Evolutionary conservation across 495 filamentous ascomycete species (phyloP).

Genomic region (Talaromyces proteolyticus): DNA sequence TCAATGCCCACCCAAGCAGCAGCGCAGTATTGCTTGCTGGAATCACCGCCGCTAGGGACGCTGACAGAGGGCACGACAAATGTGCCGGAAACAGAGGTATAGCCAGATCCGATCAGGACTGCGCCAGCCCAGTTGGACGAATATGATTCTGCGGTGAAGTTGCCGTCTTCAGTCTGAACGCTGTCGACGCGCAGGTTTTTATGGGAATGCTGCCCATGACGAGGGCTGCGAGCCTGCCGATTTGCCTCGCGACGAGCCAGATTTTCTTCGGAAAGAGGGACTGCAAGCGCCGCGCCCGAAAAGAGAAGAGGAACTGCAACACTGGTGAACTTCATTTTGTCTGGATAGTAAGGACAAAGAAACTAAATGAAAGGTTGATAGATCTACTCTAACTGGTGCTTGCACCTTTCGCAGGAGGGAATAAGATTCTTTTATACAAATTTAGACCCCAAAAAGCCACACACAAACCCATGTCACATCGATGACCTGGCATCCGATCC

Average conservation of each 20-base stretch:
- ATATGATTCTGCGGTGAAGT: conserved; percentile 20
- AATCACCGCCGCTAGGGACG: conserved; percentile 23
- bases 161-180: background rate
- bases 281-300: background rate
- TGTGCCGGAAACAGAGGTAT: conserved; percentile 46
- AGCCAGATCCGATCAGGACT: conserved; percentile 42
- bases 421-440: background rate
- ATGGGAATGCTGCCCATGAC: background rate
- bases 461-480: too few species aligned
- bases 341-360: background rate
- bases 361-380: background rate
- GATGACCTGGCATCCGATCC: too few species aligned
- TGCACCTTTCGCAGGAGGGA: background rate
- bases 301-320: background rate
- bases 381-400: background rate
- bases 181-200: background rate
- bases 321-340: background rate
- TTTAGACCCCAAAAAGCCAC: background rate
- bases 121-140: conserved; percentile 57
- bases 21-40: conserved; percentile 21
- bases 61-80: conserved; percentile 52
- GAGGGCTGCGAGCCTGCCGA: background rate
- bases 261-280: conserved; percentile 2
- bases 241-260: conserved; percentile 1
- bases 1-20: conserved; percentile 63